These are phyloP conservation scores for Cenchrus purpureus DNA, from an alignment of 176 grass and related monocot species.

Conservation along the genomic window DNA sequence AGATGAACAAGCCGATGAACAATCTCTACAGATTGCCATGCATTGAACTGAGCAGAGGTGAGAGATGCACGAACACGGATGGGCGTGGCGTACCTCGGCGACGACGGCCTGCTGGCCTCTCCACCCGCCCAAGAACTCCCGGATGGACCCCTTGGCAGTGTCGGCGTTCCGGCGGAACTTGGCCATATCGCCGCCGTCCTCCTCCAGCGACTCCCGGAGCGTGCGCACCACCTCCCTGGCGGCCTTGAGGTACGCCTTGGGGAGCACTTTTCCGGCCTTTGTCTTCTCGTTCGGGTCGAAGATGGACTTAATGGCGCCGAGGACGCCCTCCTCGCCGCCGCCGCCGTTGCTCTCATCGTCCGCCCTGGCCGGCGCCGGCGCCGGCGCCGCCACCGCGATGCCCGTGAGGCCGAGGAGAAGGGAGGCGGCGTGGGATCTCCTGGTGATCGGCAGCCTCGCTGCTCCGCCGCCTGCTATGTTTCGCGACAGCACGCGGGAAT, in stretches of 20 bases:
- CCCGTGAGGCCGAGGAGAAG: slow-evolving; percentile 34
- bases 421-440: slow-evolving; percentile 45
- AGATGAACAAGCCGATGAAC: not conserved
- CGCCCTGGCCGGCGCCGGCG: slow-evolving; percentile 46
- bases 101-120: slow-evolving; percentile 67
- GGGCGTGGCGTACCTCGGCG: slow-evolving; percentile 53
- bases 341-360: slow-evolving; percentile 16
- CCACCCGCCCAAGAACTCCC: slow-evolving; percentile 78
- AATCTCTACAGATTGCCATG: not conserved
- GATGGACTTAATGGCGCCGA: slow-evolving; percentile 76
- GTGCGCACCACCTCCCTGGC: slow-evolving; percentile 92
- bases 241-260: slow-evolving; percentile 90
- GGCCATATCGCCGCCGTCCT: slow-evolving; percentile 62
- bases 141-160: slow-evolving; percentile 82
- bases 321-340: slow-evolving; percentile 38
- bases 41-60: not conserved
- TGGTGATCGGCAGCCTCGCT: slow-evolving; percentile 24
- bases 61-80: not conserved
- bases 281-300: slow-evolving; percentile 90
- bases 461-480: slow-evolving; percentile 74
- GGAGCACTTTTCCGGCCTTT: slow-evolving; percentile 75
- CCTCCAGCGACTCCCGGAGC: slow-evolving; percentile 79
- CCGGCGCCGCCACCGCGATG: not conserved
- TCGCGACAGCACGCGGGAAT: slow-evolving; percentile 33
- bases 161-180: slow-evolving; percentile 82